These are phyloP conservation scores for Suhomyces taliae DNA, from an alignment of 1,139 yeast species.

Conservation along the genomic window DNA sequence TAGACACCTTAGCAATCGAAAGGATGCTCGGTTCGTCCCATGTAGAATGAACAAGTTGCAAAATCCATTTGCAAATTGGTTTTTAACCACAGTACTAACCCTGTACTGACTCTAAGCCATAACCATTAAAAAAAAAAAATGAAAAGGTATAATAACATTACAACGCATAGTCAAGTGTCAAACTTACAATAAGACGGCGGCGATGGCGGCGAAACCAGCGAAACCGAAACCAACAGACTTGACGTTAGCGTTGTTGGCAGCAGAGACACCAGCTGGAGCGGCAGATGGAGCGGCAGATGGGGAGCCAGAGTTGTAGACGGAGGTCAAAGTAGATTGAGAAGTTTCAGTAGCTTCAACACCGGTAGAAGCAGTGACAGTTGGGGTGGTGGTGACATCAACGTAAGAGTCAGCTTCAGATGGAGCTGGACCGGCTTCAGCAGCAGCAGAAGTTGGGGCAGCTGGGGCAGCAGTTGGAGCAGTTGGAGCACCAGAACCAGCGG, in stretches of 20 bases:
- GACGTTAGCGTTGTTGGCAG: slow-evolving; percentile 29
- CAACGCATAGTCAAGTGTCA: neutral
- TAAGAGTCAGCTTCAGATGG: slow-evolving; percentile 18
- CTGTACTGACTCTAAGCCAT: neutral
- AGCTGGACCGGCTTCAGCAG: slow-evolving; percentile 15
- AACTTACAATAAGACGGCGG: slow-evolving; percentile 41
- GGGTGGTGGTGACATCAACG: slow-evolving; percentile 27
- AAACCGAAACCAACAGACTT: slow-evolving; percentile 34
- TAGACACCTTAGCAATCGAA: slow-evolving; percentile 5
- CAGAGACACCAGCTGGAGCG: slow-evolving; percentile 15
- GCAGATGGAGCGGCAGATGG: slow-evolving; percentile 17
- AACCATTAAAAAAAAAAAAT: neutral
- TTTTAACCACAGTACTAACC: neutral
- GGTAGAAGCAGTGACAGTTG: slow-evolving; percentile 37
- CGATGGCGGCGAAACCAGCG: slow-evolving; percentile 47
- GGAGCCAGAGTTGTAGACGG: slow-evolving; percentile 22
- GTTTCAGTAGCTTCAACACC: slow-evolving; percentile 38
- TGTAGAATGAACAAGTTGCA: neutral
- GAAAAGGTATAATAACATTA: neutral
- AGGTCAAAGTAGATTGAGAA: slow-evolving; percentile 34
- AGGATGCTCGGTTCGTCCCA: neutral
- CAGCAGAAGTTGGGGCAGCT: slow-evolving; percentile 11
- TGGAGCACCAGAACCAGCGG: slow-evolving; percentile 12
- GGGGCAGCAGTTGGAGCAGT: slow-evolving; percentile 9
- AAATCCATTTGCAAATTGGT: neutral